These are phyloP conservation scores for Thelonectria rubi DNA, from an alignment of 2,329 filamentous ascomycete species.

Conservation along the genomic window DNA sequence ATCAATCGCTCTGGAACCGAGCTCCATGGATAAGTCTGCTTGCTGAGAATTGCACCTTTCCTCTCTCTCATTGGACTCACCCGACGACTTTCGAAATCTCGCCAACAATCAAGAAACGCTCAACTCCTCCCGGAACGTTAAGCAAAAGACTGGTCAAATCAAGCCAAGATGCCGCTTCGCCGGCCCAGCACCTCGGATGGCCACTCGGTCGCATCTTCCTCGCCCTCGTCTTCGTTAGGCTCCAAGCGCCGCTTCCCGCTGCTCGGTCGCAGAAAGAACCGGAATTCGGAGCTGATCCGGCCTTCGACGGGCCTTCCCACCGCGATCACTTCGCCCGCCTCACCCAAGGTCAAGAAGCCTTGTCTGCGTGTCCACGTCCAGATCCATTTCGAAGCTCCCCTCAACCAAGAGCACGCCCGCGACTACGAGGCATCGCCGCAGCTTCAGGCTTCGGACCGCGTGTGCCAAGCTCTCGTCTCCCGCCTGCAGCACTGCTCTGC, in stretches of 20 bases:
- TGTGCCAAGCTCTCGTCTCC: constrained; percentile 59
- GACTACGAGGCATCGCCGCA: constrained; percentile 57
- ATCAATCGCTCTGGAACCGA: constrained; percentile 13
- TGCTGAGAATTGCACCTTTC: constrained; percentile 29
- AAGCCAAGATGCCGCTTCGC: constrained; percentile 39
- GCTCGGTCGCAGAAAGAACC: constrained; percentile 41
- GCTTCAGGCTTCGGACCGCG: constrained; percentile 55
- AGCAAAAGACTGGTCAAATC: constrained; percentile 15
- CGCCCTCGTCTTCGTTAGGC: constrained; percentile 37
- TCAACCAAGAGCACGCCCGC: constrained; percentile 54
- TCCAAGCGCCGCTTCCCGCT: constrained; percentile 46
- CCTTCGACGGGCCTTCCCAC: constrained; percentile 32
- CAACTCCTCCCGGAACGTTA: constrained; percentile 1
- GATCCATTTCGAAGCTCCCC: constrained; percentile 56
- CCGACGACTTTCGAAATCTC: constrained; percentile 2
- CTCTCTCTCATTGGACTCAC: constrained; percentile 13
- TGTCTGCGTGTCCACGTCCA: constrained; percentile 54
- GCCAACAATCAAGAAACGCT: constrained; percentile 2
- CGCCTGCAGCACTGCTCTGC: constrained; percentile 61
- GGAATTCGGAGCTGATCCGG: constrained; percentile 34
- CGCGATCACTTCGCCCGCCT: constrained; percentile 16
- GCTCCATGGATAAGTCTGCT: constrained; percentile 33
- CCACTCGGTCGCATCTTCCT: constrained; percentile 35
- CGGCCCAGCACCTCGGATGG: constrained; percentile 41
- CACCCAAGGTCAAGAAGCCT: constrained; percentile 30